These are phyloP conservation scores for Botrytis medusae DNA, from an alignment of 2,329 filamentous ascomycete genomes.

Conservation along the genomic window DNA sequence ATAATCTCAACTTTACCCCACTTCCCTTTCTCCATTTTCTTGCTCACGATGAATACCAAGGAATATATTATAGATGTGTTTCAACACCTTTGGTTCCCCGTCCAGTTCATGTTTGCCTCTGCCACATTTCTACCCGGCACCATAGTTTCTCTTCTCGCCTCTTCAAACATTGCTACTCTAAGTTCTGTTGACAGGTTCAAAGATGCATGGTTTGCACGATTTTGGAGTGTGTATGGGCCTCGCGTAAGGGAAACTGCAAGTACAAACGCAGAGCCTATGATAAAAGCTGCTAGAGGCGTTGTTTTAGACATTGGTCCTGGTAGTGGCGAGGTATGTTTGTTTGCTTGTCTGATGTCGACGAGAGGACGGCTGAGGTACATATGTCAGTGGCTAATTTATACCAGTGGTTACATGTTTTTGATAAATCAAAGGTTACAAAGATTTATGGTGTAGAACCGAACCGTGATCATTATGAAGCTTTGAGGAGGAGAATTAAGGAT, in stretches of 20 bases:
- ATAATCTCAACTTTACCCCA: neutral
- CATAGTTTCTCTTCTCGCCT: slow-evolving; percentile 45
- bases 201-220: slow-evolving; percentile 57
- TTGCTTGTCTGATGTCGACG: slow-evolving; percentile 45
- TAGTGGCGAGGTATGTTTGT: slow-evolving; percentile 56
- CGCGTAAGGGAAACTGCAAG: slow-evolving; percentile 46
- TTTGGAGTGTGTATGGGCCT: slow-evolving; percentile 59
- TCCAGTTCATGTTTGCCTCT: slow-evolving; percentile 53
- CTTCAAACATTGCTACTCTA: slow-evolving; percentile 42
- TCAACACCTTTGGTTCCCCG: slow-evolving; percentile 44
- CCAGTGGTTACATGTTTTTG: slow-evolving; percentile 21
- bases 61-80: slow-evolving; percentile 26
- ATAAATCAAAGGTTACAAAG: slow-evolving; percentile 36
- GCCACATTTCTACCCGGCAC: slow-evolving; percentile 53
- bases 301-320: slow-evolving; percentile 60
- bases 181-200: slow-evolving; percentile 43
- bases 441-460: slow-evolving; percentile 68
- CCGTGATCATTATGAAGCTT: slow-evolving; percentile 48
- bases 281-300: slow-evolving; percentile 32
- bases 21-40: neutral
- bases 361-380: slow-evolving; percentile 29
- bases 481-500: slow-evolving; percentile 49
- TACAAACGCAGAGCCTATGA: slow-evolving; percentile 48
- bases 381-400: slow-evolving; percentile 52
- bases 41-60: slow-evolving; percentile 10